These are phyloP conservation scores for Microstroma glucosiphilum DNA, from an alignment of 1,284 basidiomycete species.

Conservation along the genomic window DNA sequence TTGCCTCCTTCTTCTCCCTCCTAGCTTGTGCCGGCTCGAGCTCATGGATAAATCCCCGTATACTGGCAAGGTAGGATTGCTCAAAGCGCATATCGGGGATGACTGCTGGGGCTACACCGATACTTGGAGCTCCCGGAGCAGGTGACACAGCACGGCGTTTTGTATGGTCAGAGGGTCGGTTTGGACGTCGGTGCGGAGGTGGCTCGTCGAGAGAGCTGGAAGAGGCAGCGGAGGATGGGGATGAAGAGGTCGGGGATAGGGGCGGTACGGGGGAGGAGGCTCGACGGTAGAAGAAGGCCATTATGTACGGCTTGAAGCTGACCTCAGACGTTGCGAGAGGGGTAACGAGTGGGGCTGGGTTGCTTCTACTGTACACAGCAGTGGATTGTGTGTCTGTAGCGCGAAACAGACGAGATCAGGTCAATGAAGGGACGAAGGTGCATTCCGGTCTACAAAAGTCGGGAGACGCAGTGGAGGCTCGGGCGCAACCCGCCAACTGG, in stretches of 20 bases:
- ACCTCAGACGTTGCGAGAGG: background rate
- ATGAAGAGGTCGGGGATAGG: background rate
- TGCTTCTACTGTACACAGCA: background rate
- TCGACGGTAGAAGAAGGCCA: background rate
- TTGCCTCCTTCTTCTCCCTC: conserved; percentile 8
- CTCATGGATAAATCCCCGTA: conserved; percentile 34
- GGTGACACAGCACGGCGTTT: too few relatives aligned
- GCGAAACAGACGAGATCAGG: too few relatives aligned
- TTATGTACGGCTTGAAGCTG: background rate
- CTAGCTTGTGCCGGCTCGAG: conserved; percentile 12
- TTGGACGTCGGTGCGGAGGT: too few relatives aligned
- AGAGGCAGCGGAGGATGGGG: background rate
- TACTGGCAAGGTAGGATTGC: conserved; percentile 37
- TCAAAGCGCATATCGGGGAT: conserved; percentile 42
- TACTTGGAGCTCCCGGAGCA: too few relatives aligned
- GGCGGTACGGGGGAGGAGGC: background rate
- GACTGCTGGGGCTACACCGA: background rate
- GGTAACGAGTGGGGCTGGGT: too few relatives aligned
- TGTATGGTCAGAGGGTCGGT: too few relatives aligned
- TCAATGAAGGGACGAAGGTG: too few relatives aligned
- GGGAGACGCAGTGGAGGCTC: too few relatives aligned
- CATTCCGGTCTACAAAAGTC: too few relatives aligned
- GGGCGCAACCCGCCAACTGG: too few relatives aligned
- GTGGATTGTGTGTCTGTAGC: too few relatives aligned
- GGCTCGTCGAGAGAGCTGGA: background rate